These are phyloP conservation scores for Dendrobium officinale DNA, from an alignment of 106 monocot genomes.

Conservation along the genomic window DNA sequence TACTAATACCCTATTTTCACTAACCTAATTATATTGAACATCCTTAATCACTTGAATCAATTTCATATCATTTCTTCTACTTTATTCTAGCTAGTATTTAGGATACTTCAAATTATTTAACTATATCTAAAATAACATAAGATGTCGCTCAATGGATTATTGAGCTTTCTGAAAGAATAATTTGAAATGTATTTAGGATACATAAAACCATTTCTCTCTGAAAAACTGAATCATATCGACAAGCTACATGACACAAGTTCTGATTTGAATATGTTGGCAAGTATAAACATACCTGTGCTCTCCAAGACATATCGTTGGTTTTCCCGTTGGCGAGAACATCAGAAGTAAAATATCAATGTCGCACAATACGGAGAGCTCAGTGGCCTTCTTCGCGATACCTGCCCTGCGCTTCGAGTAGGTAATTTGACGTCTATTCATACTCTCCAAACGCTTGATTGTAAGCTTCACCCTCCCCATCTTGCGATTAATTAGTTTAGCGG, in stretches of 20 bases:
- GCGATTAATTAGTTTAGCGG: background rate
- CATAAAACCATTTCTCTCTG: background rate
- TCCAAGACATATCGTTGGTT: conserved; percentile 64
- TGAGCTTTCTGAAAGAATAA: background rate
- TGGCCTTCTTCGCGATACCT: conserved; percentile 74
- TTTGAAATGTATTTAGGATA: background rate
- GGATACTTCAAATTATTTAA: background rate
- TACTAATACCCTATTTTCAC: background rate
- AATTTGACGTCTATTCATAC: conserved; percentile 47
- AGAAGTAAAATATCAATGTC: conserved; percentile 60
- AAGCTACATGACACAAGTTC: background rate
- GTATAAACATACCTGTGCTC: conserved; percentile 38
- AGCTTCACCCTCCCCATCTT: conserved; percentile 81
- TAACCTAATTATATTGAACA: background rate
- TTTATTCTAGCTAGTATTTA: too few relatives aligned
- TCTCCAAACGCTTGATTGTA: conserved; percentile 77
- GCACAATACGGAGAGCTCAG: conserved; percentile 69
- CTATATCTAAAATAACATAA: background rate
- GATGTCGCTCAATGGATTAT: background rate
- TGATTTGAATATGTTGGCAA: background rate
- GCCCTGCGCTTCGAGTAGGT: conserved; percentile 68
- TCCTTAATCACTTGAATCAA: background rate
- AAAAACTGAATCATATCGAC: background rate
- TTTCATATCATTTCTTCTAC: background rate
- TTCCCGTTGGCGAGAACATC: conserved; percentile 75